phyloP scores from a whole-genome alignment of 75 land plant species.

The Larix kaempferi region DNA sequence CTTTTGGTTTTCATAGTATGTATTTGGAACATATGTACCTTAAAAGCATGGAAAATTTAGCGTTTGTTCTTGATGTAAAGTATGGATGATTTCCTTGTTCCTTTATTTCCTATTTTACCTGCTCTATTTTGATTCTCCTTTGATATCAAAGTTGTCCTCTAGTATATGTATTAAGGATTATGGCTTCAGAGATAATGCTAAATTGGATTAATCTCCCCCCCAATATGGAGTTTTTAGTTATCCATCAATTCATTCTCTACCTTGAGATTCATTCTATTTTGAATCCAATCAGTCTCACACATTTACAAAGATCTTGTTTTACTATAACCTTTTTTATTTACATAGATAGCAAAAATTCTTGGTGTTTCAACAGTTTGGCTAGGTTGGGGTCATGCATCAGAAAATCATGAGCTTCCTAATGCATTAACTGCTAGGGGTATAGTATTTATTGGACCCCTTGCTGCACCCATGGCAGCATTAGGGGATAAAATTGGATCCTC shows the following conservation, averaged over 20 bases:
- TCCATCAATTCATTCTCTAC: not conserved
- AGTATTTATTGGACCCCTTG: conserved; percentile 92
- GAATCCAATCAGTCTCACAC: not conserved
- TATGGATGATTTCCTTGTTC: not conserved
- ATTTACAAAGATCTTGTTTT: not conserved
- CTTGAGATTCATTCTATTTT: not conserved
- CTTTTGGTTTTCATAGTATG: not conserved
- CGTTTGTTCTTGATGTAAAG: conserved; percentile 7
- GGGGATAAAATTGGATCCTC: conserved; percentile 99
- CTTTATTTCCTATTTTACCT: not conserved
- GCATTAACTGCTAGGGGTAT: conserved; percentile 72
- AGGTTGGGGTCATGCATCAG: conserved; percentile 99
- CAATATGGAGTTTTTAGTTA: not conserved
- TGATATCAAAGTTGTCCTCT: not conserved
- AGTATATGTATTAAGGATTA: not conserved
- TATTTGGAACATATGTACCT: not conserved
- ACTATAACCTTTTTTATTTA: not conserved
- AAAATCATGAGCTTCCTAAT: conserved; percentile 96
- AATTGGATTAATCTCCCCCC: not conserved
- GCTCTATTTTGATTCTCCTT: not conserved
- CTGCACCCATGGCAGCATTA: conserved; percentile 89
- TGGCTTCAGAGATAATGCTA: not conserved
- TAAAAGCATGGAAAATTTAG: not conserved
- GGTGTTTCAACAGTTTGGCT: conserved; percentile 98
- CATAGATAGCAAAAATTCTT: conserved; percentile 88